Evolutionary conservation across 1,284 basidiomycete species (phyloP).

Genomic region (Dichomitus squalens): DNA sequence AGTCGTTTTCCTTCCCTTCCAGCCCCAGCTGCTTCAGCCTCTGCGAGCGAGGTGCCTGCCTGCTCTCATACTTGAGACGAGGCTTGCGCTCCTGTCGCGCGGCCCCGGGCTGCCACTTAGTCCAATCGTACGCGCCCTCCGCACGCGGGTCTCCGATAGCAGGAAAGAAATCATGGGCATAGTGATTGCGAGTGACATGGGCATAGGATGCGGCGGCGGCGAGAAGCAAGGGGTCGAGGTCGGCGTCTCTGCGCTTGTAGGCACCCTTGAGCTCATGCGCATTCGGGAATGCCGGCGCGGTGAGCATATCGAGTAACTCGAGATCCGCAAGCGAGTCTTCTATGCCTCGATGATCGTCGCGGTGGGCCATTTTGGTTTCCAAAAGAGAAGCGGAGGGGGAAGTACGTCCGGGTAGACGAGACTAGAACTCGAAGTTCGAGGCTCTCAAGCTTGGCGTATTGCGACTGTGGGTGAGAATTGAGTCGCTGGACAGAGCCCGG

Average conservation of each 20-base stretch:
- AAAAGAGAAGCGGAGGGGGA: neutral
- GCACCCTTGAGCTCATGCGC: constrained; percentile 35
- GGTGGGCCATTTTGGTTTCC: constrained; percentile 5
- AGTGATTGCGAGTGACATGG: constrained; percentile 77
- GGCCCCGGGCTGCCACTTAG: constrained; percentile 49
- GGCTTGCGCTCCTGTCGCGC: constrained; percentile 39
- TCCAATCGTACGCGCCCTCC: constrained; percentile 60
- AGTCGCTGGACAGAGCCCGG: neutral
- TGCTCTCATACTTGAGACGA: constrained; percentile 62
- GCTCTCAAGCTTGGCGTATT: neutral
- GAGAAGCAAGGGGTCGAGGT: constrained; percentile 72
- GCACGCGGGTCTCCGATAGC: constrained; percentile 52
- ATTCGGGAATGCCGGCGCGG: constrained; percentile 42
- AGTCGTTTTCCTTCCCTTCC: constrained; percentile 31
- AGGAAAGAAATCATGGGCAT: constrained; percentile 71
- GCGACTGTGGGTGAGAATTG: constrained; percentile 1
- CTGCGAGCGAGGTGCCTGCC: constrained; percentile 69
- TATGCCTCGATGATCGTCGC: constrained; percentile 28
- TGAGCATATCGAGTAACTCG: constrained; percentile 54
- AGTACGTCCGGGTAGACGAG: neutral
- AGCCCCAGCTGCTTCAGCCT: constrained; percentile 41
- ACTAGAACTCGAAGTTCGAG: neutral
- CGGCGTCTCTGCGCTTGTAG: constrained; percentile 60
- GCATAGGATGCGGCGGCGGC: constrained; percentile 72
- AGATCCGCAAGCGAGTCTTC: constrained; percentile 41